Evolutionary conservation across 345 rosid genomes (phyloP), one percentile per base, ranked within the genome.

Genomic region (Firmiana major): DNA sequence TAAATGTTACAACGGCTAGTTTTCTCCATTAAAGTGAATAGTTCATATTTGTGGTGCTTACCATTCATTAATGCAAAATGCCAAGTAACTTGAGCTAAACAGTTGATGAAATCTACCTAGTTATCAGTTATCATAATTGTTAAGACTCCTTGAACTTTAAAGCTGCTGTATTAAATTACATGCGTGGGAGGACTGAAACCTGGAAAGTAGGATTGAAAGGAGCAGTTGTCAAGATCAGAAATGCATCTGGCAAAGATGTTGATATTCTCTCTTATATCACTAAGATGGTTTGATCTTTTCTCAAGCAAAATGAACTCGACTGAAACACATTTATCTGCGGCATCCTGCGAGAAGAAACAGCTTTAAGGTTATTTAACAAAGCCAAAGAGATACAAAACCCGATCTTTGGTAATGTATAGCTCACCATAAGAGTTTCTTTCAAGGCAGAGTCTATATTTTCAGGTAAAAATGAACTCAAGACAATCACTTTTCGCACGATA

Each of bases 171-270:
- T 8, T 8, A 51, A 58, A 8, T 21, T 19, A 11, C 38, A 57
- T 22, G 42, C 22, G 15, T 42, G 21, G 36, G 34, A 76, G 51
- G 34, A 31, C 34, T 63, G 57, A 21, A 82, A 91, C 98, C 94
- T 84, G 90, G 91, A 77, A 87, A 85, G 88, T 75, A 86, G 73
- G 83, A 84, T 49, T 80, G 89, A 70, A 90, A 84, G 0, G 92
- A 90, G 89, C 93, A 94, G 82, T 94, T 94, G 63, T 92, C 97
- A 63, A 94, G 91, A 85, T 94, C 92, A 34, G 97, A 92, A n/a
- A 92, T 77, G 45, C 88, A 88, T 75, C 84, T 78, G 24, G 74
- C 34, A 46, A 94, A 91, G 46, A 77, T 83, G 79, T 79, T 91
- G 26, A 81, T 78, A 72, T 79, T 88, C 76, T 87, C 91, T 73